Evolutionary conservation across 1,139 yeast genomes (phyloP), one percentile per base, ranked within the genome.

Genomic region (Lizanozyma gosingica): DNA sequence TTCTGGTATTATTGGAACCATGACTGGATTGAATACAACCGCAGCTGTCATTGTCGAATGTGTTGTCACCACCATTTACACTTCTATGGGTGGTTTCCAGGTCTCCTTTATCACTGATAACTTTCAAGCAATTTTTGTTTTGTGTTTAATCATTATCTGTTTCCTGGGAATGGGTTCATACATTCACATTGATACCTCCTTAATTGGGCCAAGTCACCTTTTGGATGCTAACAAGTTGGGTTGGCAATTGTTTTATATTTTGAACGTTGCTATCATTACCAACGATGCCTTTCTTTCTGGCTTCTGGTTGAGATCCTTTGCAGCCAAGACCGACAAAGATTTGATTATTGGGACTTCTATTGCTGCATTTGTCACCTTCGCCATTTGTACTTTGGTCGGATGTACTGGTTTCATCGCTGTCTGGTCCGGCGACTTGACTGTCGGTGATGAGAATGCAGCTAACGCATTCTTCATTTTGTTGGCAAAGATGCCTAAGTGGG

Each of bases 281-380:
- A 90, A 90, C 53, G 96, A 87, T 56, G 79, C 90, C 54, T 88
- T 90, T 59, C 67, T 90, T 73, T 78, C 95, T 33, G 95, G 95
- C 0, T 88, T 88, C 58, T 90, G 97, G 97, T 66, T 90, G 48
- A 73, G 97, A 55, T 84, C 97, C 0, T 90, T 90, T 67, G 95
- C 97, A 3, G 82, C 95, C 14, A 76, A 78, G 47, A 66, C 88
- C 9, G 78, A 87, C 59, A 78, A 70, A 51, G 96, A 88, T 54
- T 70, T 90, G 52, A 62, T 75, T 59, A 74, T 85, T 50, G 94
- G 94, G 17, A 78, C 90, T 41, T 67, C 80, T 2, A 63, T 88
- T 45, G 95, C 96, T 1, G 73, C 92, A 0, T 55, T 83, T 43
- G 73, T 83, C 33, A 67, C 80, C 36, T 76, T 83, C 43, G 66